These are phyloP conservation scores for Cephaloascus fragrans DNA, from an alignment of 805 yeast species.

Conservation along the genomic window DNA sequence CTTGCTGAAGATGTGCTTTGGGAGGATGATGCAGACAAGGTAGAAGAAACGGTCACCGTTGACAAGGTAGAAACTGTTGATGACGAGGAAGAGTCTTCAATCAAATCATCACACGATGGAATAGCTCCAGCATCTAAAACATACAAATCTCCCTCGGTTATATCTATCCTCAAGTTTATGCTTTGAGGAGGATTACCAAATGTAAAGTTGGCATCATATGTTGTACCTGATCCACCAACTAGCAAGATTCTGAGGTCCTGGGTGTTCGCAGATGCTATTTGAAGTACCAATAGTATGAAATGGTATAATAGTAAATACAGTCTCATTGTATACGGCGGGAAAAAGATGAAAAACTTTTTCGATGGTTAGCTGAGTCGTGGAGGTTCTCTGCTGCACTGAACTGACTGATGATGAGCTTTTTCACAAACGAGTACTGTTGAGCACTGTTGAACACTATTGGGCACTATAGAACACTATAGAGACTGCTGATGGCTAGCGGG, in stretches of 20 bases:
- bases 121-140: slow-evolving; percentile 12
- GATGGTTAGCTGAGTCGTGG: no score
- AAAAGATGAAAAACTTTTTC: no score
- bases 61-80: background rate
- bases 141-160: slow-evolving; percentile 28
- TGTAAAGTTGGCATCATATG: slow-evolving; percentile 18
- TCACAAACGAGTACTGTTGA: no score
- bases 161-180: slow-evolving; percentile 20
- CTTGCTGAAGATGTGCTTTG: background rate
- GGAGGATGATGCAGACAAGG: background rate
- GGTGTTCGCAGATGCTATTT: no score
- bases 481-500: no score
- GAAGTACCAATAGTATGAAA: no score
- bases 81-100: slow-evolving; percentile 2
- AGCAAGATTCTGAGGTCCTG: background rate
- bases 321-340: no score
- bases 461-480: no score
- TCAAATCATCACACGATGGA: slow-evolving; percentile 9
- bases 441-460: no score
- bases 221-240: slow-evolving; percentile 5
- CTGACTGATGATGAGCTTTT: no score
- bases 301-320: no score
- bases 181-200: slow-evolving; percentile 18
- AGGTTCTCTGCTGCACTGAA: no score
- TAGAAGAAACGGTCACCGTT: background rate